These are phyloP conservation scores for Westerdykella sp. DNA, from an alignment of 2,329 filamentous ascomycete genomes.

Conservation along the genomic window DNA sequence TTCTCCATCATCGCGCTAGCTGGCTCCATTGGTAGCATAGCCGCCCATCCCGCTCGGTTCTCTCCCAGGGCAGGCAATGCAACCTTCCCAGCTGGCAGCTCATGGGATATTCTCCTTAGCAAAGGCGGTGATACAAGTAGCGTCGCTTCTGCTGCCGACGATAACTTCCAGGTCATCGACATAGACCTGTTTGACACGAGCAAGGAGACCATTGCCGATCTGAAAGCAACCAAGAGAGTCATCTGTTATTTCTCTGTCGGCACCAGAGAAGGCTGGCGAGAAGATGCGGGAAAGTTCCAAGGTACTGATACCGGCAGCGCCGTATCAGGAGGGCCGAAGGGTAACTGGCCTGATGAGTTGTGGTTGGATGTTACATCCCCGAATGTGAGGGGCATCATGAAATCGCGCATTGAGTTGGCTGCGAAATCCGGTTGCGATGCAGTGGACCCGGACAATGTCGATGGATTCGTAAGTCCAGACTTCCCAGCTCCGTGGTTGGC, in stretches of 20 bases:
- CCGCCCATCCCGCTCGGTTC: slow-evolving; percentile 3
- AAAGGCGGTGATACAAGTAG: slow-evolving; percentile 7
- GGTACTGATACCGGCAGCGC: slow-evolving; percentile 49
- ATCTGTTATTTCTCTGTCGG: slow-evolving; percentile 72
- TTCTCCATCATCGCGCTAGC: slow-evolving; percentile 4
- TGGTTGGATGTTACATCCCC: slow-evolving; percentile 57
- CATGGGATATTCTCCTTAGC: slow-evolving; percentile 16
- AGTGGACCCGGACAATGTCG: slow-evolving; percentile 65
- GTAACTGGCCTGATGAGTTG: slow-evolving; percentile 54
- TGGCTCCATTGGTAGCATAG: background rate
- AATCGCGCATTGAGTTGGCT: slow-evolving; percentile 52
- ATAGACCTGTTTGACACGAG: slow-evolving; percentile 54
- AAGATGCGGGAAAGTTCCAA: slow-evolving; percentile 7
- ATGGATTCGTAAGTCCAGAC: slow-evolving; percentile 48
- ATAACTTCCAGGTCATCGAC: slow-evolving; percentile 52
- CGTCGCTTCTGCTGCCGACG: slow-evolving; percentile 48
- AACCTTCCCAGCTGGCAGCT: slow-evolving; percentile 8
- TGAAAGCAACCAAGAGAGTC: slow-evolving; percentile 50
- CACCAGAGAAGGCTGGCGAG: slow-evolving; percentile 56
- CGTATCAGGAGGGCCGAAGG: slow-evolving; percentile 42
- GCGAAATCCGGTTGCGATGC: slow-evolving; percentile 57
- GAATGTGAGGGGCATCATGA: slow-evolving; percentile 59
- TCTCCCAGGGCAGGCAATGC: slow-evolving; percentile 3
- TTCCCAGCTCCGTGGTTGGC: background rate
- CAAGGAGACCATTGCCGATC: slow-evolving; percentile 40